These are phyloP conservation scores for Umbilicus rupestris DNA, from an alignment of 164 flowering plant genomes.

Conservation along the genomic window DNA sequence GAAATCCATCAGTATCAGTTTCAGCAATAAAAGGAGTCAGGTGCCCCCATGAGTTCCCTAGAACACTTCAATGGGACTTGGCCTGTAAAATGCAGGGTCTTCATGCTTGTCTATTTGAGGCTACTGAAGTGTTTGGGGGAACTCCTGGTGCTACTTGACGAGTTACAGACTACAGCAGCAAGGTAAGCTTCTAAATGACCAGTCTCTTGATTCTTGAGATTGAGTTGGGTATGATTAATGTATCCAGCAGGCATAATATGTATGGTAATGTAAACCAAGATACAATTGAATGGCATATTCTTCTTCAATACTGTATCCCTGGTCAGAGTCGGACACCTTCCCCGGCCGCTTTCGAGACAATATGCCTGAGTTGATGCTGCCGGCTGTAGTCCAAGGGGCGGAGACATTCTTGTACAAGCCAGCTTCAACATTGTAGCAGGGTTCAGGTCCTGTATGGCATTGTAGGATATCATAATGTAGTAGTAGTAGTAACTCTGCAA, in stretches of 20 bases:
- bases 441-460: neutral
- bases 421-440: neutral
- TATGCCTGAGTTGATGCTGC: neutral
- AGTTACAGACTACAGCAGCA: neutral
- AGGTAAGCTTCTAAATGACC: neutral
- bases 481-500: neutral
- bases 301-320: neutral
- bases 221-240: neutral
- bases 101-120: neutral
- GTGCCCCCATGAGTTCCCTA: neutral
- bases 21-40: neutral
- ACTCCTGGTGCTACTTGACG: conserved; percentile 5
- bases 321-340: neutral
- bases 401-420: neutral
- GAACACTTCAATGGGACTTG: neutral
- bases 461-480: neutral
- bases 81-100: neutral
- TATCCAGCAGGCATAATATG: neutral
- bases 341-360: neutral
- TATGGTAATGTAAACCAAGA: neutral
- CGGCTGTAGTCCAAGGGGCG: neutral
- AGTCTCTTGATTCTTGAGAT: neutral
- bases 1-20: neutral
- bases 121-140: conserved; percentile 12
- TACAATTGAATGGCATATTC: neutral